Conservation (phyloP, 2,329 filamentous ascomycete species). For the Penicillium freii region DNA sequence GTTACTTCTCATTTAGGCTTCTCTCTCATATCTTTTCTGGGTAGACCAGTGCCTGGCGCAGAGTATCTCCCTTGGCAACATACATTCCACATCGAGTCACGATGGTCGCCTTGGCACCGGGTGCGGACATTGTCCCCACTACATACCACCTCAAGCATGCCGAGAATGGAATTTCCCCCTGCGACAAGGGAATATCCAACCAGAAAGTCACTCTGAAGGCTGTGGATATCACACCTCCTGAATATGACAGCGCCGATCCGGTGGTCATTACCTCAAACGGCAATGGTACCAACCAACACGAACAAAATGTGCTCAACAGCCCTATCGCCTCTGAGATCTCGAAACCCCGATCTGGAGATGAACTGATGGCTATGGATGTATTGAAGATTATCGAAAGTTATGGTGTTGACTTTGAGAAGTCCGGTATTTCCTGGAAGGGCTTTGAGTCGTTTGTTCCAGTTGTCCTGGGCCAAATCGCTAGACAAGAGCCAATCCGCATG, state of each 20-base stretch:
- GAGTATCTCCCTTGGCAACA: slow-evolving; percentile 1
- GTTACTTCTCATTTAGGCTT: background rate
- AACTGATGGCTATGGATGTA: slow-evolving; percentile 18
- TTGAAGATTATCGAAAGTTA: slow-evolving; percentile 28
- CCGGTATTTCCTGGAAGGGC: slow-evolving; percentile 26
- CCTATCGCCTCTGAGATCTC: background rate
- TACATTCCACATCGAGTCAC: slow-evolving; percentile 8
- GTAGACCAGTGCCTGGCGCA: background rate
- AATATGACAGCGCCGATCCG: slow-evolving; percentile 9
- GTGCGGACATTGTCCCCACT: slow-evolving; percentile 11
- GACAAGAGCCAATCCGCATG: slow-evolving; percentile 29
- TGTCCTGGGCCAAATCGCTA: slow-evolving; percentile 21
- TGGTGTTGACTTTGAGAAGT: slow-evolving; percentile 28
- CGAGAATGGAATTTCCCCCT: slow-evolving; percentile 5
- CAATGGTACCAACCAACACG: slow-evolving; percentile 7
- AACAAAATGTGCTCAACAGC: slow-evolving; percentile 7
- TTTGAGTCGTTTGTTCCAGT: slow-evolving; percentile 26
- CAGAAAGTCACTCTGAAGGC: background rate
- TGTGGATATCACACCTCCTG: slow-evolving; percentile 2
- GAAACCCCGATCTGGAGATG: background rate
- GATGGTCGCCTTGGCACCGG: slow-evolving; percentile 19
- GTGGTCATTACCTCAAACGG: slow-evolving; percentile 18
- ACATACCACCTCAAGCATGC: slow-evolving; percentile 7
- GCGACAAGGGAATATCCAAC: slow-evolving; percentile 1
- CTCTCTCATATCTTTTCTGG: background rate